A percentile compares a stretch with the other conserved stretches of the same genome.
Evolutionary conservation across 129 eudicot species (phyloP).

Genomic region (Artemisia argyi): DNA sequence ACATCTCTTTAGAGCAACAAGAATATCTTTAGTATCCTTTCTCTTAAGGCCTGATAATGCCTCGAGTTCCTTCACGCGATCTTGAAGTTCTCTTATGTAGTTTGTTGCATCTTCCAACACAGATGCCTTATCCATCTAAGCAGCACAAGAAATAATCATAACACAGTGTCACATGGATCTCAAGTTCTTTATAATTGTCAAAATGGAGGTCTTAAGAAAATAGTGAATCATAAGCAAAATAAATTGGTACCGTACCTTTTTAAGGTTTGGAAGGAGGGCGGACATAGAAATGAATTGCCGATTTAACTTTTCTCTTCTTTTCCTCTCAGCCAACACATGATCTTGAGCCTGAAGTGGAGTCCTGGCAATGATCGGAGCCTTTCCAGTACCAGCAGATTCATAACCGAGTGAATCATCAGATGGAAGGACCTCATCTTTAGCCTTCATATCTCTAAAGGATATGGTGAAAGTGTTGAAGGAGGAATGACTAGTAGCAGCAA

Average conservation of each 20-base stretch:
- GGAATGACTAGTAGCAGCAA: no score
- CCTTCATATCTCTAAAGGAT: no score
- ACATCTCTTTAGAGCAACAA: constrained; percentile 21
- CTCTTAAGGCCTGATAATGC: constrained; percentile 6
- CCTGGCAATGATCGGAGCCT: no score
- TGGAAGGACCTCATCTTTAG: no score
- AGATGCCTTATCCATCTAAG: constrained; percentile 60
- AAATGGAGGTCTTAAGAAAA: background rate
- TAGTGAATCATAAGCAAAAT: background rate
- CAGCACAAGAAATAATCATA: background rate
- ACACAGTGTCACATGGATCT: background rate
- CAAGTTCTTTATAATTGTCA: no score
- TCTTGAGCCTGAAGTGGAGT: no score
- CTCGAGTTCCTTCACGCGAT: constrained; percentile 46
- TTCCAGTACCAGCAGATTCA: no score
- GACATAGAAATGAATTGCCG: constrained; percentile 14
- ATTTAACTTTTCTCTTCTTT: no score
- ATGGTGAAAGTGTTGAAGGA: no score
- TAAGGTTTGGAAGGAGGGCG: constrained; percentile 32
- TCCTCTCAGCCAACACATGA: no score
- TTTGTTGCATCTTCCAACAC: constrained; percentile 46
- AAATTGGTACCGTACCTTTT: constrained; percentile 13
- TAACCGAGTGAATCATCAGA: no score
- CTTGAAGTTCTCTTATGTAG: constrained; percentile 52
- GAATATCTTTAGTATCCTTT: constrained; percentile 3